These are phyloP conservation scores for Tieghemostelium lacteum DNA, from an alignment of 78 protist species.

Conservation along the genomic window DNA sequence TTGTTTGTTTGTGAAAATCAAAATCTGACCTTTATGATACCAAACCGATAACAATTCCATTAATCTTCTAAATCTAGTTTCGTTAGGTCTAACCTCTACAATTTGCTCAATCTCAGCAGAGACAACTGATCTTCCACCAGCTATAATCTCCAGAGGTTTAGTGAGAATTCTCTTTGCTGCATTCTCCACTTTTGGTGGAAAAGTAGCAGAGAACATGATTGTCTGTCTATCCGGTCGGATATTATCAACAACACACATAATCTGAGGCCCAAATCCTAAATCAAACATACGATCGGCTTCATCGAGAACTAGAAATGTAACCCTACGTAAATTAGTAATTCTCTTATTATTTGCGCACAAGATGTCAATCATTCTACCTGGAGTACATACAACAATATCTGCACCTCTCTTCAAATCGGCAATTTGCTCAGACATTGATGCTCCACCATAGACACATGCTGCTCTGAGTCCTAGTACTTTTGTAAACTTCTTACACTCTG, in stretches of 20 bases:
- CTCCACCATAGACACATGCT: constrained; percentile 97
- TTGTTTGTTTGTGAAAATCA: constrained; percentile 95
- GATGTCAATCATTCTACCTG: constrained; percentile 99
- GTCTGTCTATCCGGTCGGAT: constrained; percentile 95
- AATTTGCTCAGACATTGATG: constrained; percentile 95
- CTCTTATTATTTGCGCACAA: constrained; percentile 91
- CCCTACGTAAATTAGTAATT: constrained; percentile 95
- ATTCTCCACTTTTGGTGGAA: constrained; percentile 89
- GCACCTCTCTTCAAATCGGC: constrained; percentile 94
- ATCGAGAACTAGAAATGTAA: constrained; percentile 97
- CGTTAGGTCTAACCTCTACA: constrained; percentile 88
- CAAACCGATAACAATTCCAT: constrained; percentile 82
- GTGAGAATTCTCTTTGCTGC: constrained; percentile 85
- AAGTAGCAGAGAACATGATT: constrained; percentile 97
- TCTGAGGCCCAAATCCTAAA: constrained; percentile 96
- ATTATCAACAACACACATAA: constrained; percentile 87
- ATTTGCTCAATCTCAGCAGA: constrained; percentile 88
- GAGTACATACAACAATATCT: constrained; percentile 98
- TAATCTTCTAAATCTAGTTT: constrained; percentile 66
- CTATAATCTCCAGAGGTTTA: constrained; percentile 93
- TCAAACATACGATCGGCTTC: constrained; percentile 99
- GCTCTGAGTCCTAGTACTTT: constrained; percentile 57
- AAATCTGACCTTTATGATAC: constrained; percentile 74
- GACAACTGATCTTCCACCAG: constrained; percentile 93
- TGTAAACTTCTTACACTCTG: constrained; percentile 87